Conservation (phyloP, 2,329 filamentous ascomycete genomes). For the Scortechinia acanthostroma region DNA sequence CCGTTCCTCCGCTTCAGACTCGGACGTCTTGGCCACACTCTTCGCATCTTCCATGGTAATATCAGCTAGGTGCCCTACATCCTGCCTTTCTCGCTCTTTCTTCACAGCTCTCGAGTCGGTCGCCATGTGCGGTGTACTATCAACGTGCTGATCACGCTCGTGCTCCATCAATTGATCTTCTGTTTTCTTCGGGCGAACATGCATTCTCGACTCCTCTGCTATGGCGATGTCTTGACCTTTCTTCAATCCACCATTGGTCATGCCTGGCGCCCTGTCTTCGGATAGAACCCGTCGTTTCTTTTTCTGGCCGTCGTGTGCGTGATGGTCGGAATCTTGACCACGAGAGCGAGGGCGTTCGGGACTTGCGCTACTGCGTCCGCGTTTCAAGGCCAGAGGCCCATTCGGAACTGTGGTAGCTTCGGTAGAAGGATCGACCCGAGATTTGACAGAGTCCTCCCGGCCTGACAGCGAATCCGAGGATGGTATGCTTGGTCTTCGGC, state of each 20-base stretch:
- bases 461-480: slow-evolving; percentile 28
- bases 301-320: slow-evolving; percentile 22
- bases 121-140: slow-evolving; percentile 1
- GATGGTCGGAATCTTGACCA: slow-evolving; percentile 17
- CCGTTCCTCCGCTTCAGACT: slow-evolving; percentile 13
- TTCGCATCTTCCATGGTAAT: slow-evolving; percentile 20
- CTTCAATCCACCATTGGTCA: slow-evolving; percentile 17
- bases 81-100: slow-evolving; percentile 16
- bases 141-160: not conserved
- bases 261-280: slow-evolving; percentile 21
- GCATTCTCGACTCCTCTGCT: not conserved
- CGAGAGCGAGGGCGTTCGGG: slow-evolving; percentile 25
- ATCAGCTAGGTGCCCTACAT: slow-evolving; percentile 14
- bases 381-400: slow-evolving; percentile 7
- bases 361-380: slow-evolving; percentile 11
- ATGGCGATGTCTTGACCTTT: slow-evolving; percentile 6
- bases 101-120: slow-evolving; percentile 15
- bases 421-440: slow-evolving; percentile 16
- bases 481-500: slow-evolving; percentile 20
- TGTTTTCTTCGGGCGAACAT: not conserved
- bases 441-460: slow-evolving; percentile 21
- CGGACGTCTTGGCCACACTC: not conserved
- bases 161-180: not conserved
- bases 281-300: slow-evolving; percentile 29
- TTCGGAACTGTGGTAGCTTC: slow-evolving; percentile 14